Base-by-base conservation (phyloP, 2,329 filamentous ascomycete genomes). In the Laburnicola sp. region DNA sequence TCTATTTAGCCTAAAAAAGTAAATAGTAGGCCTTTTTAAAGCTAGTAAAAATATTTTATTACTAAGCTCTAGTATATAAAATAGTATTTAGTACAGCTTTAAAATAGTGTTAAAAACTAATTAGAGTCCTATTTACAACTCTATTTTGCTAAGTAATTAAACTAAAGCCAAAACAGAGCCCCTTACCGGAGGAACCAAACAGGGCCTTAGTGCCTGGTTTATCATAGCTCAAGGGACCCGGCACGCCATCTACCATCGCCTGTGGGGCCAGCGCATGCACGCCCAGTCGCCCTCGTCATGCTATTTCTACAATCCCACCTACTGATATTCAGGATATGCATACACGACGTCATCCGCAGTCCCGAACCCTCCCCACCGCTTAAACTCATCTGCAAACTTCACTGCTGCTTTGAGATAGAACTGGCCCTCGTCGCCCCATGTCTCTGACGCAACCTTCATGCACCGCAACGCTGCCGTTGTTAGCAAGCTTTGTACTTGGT, bases 371-470 rank as follows among this genome's bases (percentile, higher is more conserved):
- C 75, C 76, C 89, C 89, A 93, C 0, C 85, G 85, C 34, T 82
- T 72, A 65, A 91, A 93, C 51, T 87, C 86, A 56, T 89, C 85
- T 2, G 83, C 86, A 73, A 93, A 89, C 43, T 83, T 82, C 22
- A 89, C 80, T 1, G 89, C 88, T 5, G 86, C 81, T 48, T 82
- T 81, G 27, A 91, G 75, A 63, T 88, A 91, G 53, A 76, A 81
- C 34, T 84, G 78, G 54, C 86, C 80, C 3, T 81, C 78, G 66
- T 91, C 87, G 3, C 86, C 85, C 88, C 88, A 93, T 0, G 87
- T 91, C 54, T 79, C 80, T 10, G 86, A 85, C 16, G 86, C 87
- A 67, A 89, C 89, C 70, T 79, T 86, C 78, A 93, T 86, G 2
- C 89, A 84, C 37, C 90, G 82, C 45, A 92, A 76, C 11, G 16